Base-by-base conservation (phyloP, 2,329 filamentous ascomycete genomes). In the Fusarium austroafricanum region DNA sequence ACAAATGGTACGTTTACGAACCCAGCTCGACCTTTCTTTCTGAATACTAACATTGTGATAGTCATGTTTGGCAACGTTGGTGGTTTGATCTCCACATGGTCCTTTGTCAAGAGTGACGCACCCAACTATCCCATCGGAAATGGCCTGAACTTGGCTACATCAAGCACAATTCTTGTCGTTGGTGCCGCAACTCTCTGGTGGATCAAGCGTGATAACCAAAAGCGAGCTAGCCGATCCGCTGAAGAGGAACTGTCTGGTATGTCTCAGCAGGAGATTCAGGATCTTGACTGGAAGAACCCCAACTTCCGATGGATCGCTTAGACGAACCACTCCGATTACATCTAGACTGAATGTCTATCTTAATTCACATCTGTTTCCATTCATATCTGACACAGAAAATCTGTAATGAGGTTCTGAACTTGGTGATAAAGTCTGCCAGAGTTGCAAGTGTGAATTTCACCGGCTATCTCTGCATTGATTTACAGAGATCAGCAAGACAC, bases 61-160 rank as follows among this genome's bases (percentile, higher is more conserved):
- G 77, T 92, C 72, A 92, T 92, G 89, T 80, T 91, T 23, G 91
- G 90, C 28, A 92, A 92, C 55, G 75, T 92, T 10, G 91, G 91
- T 2, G 90, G 90, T 0, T 74, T 92, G 23, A 83, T 90, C 53
- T 83, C 85, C 0, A 90, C 87, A 0, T 91, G 88, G 89, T 83
- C 81, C 2, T 91, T 89, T 76, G 68, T 92, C 23, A 84, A 86
- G 0, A 85, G 79, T 50, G 90, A 93, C 68, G 85, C 71, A 0
- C 90, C 90, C 0, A 78, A 91, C 57, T 93, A 88, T 70, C 86
- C 80, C 28, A 91, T 92, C 18, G 90, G 90, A 0, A 92, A 92
- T 69, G 90, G 90, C 0, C 74, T 92, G 18, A 92, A 92, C 73
- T 73, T 92, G 52, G 90, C 87, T 0, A 88, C 88, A 2, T 70